A percentile compares a stretch with the other conserved stretches of the same genome.
phyloP scores from a whole-genome alignment of 306 rosid species.

The Vachellia pachyceras region DNA sequence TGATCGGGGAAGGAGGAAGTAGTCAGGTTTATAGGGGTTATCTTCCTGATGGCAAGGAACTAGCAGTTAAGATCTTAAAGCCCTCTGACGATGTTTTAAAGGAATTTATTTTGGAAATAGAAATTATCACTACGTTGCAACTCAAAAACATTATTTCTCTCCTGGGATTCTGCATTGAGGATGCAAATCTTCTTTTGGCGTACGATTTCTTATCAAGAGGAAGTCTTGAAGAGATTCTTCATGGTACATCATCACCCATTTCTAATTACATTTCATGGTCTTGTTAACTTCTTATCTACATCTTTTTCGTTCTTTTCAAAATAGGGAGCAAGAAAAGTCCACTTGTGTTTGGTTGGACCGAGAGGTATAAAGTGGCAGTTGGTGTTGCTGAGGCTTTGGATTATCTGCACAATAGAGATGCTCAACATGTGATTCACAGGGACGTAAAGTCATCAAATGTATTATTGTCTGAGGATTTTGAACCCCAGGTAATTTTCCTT shows the following conservation, averaged over 20 bases:
- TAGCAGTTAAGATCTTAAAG: conserved; percentile 90
- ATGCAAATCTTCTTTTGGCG: conserved; percentile 79
- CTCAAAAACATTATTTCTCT: conserved; percentile 91
- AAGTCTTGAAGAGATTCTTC: conserved; percentile 97
- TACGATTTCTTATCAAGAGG: conserved; percentile 94
- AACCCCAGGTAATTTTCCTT: conserved; percentile 74
- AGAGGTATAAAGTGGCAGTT: conserved; percentile 87
- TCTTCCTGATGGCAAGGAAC: conserved; percentile 88
- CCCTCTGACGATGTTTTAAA: conserved; percentile 78
- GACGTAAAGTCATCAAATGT: conserved; percentile 93
- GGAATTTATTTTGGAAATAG: conserved; percentile 86
- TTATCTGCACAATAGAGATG: conserved; percentile 68
- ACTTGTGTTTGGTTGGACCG: conserved; percentile 73
- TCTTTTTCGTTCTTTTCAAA: conserved; percentile 37
- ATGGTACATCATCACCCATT: conserved; percentile 54
- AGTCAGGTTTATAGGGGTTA: conserved; percentile 90
- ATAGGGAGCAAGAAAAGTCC: conserved; percentile 73
- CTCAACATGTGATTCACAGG: conserved; percentile 80
- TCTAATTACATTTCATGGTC: background rate
- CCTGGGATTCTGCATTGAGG: conserved; percentile 91
- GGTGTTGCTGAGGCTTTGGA: conserved; percentile 95
- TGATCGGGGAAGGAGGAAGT: conserved; percentile 94
- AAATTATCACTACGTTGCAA: conserved; percentile 78
- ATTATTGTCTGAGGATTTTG: conserved; percentile 84
- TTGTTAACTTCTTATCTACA: conserved; percentile 9